Conservation (phyloP, 2,329 filamentous ascomycete species). For the Arthrobotrys sphaeroides region DNA sequence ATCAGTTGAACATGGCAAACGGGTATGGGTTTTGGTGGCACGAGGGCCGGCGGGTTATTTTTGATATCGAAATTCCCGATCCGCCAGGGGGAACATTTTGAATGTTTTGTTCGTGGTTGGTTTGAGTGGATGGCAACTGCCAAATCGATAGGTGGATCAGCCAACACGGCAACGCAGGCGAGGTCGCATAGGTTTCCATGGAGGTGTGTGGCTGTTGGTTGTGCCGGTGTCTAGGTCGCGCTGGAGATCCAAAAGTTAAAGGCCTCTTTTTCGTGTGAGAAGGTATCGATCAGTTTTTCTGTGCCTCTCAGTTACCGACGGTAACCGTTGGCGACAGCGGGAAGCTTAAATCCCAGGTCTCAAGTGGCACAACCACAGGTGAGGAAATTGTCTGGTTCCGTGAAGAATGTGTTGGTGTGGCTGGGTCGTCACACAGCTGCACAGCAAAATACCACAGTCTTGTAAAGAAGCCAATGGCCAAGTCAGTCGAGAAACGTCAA, state of each 20-base stretch:
- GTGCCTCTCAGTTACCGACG: background rate
- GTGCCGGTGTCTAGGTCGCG: background rate
- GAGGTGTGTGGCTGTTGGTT: background rate
- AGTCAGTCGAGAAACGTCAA: background rate
- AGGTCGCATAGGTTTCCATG: background rate
- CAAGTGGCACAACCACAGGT: background rate
- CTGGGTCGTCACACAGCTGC: constrained; percentile 27
- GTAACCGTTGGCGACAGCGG: constrained; percentile 18
- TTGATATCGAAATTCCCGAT: constrained; percentile 11
- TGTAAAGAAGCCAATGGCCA: constrained; percentile 22
- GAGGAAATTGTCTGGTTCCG: background rate
- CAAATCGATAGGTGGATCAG: background rate
- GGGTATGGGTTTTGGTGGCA: background rate
- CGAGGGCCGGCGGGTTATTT: too few relatives aligned
- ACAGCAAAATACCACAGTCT: constrained; percentile 22
- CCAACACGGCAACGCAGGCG: constrained; percentile 4
- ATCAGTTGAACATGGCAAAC: constrained; percentile 29
- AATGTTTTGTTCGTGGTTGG: background rate
- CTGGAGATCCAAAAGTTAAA: constrained; percentile 6
- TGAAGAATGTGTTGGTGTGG: constrained; percentile 47
- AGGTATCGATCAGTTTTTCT: background rate
- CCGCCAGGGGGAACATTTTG: background rate
- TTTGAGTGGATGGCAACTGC: constrained; percentile 4
- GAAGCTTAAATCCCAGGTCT: constrained; percentile 17
- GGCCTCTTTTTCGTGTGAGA: background rate